Base-by-base conservation (phyloP, 176 grass and related monocot species). In the Triticum dicoccoides region DNA sequence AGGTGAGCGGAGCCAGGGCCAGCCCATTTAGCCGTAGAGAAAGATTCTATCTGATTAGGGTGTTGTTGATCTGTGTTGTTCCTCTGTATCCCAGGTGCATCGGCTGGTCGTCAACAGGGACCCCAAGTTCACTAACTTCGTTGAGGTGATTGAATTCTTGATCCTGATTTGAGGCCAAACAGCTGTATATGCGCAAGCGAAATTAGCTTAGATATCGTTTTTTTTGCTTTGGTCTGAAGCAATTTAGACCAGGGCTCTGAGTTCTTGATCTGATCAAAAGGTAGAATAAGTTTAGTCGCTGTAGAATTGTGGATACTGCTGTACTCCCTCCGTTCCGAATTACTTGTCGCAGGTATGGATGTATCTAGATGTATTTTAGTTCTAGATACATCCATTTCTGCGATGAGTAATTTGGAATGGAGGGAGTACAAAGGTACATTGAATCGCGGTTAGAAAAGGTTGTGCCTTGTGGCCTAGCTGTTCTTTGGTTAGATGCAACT, bases 111-210 rank as follows among this genome's bases (percentile, higher is more conserved):
- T 99, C 77, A 99, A 99, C 81, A 80, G 94, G 77, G 97, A 99
- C 63, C 97, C 97, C 56, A 99, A 99, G 85, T 96, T 96, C 87
- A 99, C 97, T 64, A 99, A 99, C 82, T 99, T 99, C 77, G 97
- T 99, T 18, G 92, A 99, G 97, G 97, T 96, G 85, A 68, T 65
- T 70, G 56, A 84, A 24, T 81, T 78, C 47, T 86, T 78, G 56
- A 42, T 67, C 49, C 86, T 3, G 34, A 61, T 27, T 54, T 34
- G 14, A 52, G 21, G 10, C 72, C 9, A 4, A n/a, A 21, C 18
- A 49, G 52, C 65, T 54, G 5, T 24, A 44, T 32, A 33, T 8
- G 21, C 2, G 5, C 9, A 37, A 10, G 65, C 34, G 11, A 80
- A 35, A 17, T 15, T 76, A 61, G 63, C 11, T 37, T 6, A 47